Percentiles rank a stretch among this genome's conserved stretches.
These are phyloP conservation scores for Nicotiana tabacum DNA, from an alignment of 257 asterid genomes.

Conservation along the genomic window DNA sequence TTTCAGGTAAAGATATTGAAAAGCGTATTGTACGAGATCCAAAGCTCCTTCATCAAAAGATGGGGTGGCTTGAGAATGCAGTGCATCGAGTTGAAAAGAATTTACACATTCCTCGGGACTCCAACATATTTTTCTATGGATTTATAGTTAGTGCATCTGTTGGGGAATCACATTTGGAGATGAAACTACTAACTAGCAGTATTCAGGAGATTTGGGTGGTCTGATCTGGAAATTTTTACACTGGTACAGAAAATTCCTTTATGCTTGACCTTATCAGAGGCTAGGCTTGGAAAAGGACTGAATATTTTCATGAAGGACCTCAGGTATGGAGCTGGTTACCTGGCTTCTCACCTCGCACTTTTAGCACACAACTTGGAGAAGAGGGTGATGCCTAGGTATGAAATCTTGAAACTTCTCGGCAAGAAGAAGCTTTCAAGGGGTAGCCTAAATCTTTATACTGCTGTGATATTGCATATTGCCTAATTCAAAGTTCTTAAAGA, in stretches of 20 bases:
- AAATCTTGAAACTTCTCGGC: constrained; percentile 5
- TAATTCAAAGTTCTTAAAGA: not conserved
- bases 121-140: constrained; percentile 10
- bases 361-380: constrained; percentile 10
- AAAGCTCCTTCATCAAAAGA: not conserved
- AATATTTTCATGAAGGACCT: constrained; percentile 11
- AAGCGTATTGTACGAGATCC: not conserved
- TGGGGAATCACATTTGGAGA: not conserved
- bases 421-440: not conserved
- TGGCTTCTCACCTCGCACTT: not conserved
- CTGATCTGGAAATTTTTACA: not conserved
- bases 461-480: not conserved
- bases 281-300: not conserved
- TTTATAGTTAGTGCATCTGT: not conserved
- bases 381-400: constrained; percentile 13
- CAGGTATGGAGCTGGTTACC: constrained; percentile 1
- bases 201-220: constrained; percentile 13
- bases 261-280: not conserved
- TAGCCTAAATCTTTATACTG: not conserved
- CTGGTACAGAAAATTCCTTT: not conserved
- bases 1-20: not conserved
- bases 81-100: not conserved
- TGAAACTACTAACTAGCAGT: not conserved
- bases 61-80: not conserved
- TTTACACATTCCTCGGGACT: not conserved